These are phyloP conservation scores for Adiantum capillusveneris DNA, from an alignment of 75 land plant species.

Conservation along the genomic window DNA sequence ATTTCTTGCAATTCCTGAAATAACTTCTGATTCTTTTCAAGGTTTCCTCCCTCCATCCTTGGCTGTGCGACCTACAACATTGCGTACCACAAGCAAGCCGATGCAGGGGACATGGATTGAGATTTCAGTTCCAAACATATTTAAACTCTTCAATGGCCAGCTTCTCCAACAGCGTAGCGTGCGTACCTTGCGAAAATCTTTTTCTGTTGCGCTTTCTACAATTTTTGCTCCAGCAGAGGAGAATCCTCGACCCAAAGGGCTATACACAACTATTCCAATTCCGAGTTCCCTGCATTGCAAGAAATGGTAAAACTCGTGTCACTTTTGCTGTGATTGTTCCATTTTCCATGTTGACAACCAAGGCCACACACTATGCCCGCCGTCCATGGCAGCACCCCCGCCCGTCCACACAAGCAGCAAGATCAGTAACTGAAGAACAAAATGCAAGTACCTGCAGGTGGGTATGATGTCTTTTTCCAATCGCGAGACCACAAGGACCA, in stretches of 20 bases:
- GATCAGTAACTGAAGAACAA: too few relatives aligned
- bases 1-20: constrained; percentile 28
- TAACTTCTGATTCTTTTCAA: constrained; percentile 32
- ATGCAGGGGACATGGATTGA: not conserved
- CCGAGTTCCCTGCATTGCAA: constrained; percentile 46
- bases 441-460: constrained; percentile 35
- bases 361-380: too few relatives aligned
- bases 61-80: constrained; percentile 10
- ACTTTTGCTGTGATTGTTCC: not conserved
- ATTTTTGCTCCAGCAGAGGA: constrained; percentile 25
- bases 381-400: too few relatives aligned
- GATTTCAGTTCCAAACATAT: not conserved
- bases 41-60: constrained; percentile 33
- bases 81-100: not conserved
- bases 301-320: not conserved
- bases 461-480: constrained; percentile 38
- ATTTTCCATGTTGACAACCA: too few relatives aligned
- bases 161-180: not conserved
- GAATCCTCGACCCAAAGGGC: constrained; percentile 59
- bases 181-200: constrained; percentile 40
- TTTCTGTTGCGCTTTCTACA: constrained; percentile 11
- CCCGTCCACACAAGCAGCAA: too few relatives aligned
- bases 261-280: constrained; percentile 58
- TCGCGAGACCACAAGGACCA: constrained; percentile 55
- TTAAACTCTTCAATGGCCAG: not conserved